phyloP scores from a whole-genome alignment of 495 filamentous ascomycete species.

The Xylaria castorea region DNA sequence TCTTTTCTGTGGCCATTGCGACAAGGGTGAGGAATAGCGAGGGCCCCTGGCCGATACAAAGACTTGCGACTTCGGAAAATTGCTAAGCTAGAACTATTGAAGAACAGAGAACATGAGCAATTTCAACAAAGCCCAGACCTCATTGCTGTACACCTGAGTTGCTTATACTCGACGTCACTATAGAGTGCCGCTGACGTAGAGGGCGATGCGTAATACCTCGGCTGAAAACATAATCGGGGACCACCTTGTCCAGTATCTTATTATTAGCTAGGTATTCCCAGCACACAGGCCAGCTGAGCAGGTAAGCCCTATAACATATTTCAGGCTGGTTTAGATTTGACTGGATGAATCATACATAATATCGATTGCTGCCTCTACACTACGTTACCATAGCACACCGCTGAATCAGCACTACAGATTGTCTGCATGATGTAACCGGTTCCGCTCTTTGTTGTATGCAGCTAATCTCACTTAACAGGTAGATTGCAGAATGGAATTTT shows the following conservation, averaged over 20 bases:
- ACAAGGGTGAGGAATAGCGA: neutral
- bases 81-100: neutral
- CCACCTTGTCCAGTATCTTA: neutral
- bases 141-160: neutral
- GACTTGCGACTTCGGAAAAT: neutral
- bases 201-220: slow-evolving; percentile 5
- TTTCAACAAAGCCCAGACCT: neutral
- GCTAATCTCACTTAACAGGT: slow-evolving; percentile 2
- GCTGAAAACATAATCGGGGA: neutral
- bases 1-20: slow-evolving; percentile 1
- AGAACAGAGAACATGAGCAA: neutral
- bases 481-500: slow-evolving; percentile 3
- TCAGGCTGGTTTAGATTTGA: neutral
- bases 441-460: slow-evolving; percentile 18
- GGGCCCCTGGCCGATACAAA: neutral
- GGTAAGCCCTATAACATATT: slow-evolving; percentile 4
- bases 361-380: neutral
- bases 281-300: slow-evolving; percentile 2
- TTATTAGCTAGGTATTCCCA: slow-evolving; percentile 1
- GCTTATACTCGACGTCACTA: slow-evolving; percentile 17
- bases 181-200: slow-evolving; percentile 12
- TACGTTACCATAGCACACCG: slow-evolving; percentile 8
- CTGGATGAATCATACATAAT: neutral
- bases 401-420: slow-evolving; percentile 20
- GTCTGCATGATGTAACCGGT: slow-evolving; percentile 15